These are phyloP conservation scores for Coemansia sp. DNA, from an alignment of 192 early-diverging fungal species.

Conservation along the genomic window DNA sequence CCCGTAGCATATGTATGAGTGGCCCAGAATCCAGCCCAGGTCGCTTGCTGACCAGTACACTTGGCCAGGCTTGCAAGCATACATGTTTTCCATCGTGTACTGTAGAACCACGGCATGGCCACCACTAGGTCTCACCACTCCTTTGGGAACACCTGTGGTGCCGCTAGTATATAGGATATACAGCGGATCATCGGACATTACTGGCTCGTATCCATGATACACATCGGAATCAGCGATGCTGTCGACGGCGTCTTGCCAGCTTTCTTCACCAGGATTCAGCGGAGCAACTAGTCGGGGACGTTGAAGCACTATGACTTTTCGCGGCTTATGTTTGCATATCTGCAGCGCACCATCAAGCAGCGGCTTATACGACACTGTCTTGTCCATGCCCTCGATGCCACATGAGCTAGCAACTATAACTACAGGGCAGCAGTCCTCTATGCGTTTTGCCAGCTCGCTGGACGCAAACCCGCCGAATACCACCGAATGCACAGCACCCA, in stretches of 20 bases:
- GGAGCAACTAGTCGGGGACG: slow-evolving; percentile 55
- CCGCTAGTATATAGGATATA: slow-evolving; percentile 81
- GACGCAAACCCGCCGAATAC: slow-evolving; percentile 80
- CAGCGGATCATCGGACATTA: slow-evolving; percentile 68
- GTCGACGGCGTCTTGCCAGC: slow-evolving; percentile 55
- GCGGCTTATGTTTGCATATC: slow-evolving; percentile 47
- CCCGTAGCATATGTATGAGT: slow-evolving; percentile 77
- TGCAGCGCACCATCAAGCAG: slow-evolving; percentile 69
- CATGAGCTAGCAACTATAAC: slow-evolving; percentile 73
- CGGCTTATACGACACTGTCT: slow-evolving; percentile 72
- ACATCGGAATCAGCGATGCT: slow-evolving; percentile 44
- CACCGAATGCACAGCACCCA: slow-evolving; percentile 83
- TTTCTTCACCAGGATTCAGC: slow-evolving; percentile 48
- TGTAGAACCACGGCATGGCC: slow-evolving; percentile 71
- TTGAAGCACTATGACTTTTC: slow-evolving; percentile 64
- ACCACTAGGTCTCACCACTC: slow-evolving; percentile 53
- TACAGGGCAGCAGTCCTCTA: slow-evolving; percentile 73
- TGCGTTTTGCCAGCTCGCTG: slow-evolving; percentile 76
- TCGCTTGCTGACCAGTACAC: slow-evolving; percentile 78
- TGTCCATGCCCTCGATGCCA: slow-evolving; percentile 71
- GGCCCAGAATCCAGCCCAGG: slow-evolving; percentile 89
- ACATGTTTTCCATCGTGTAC: slow-evolving; percentile 70
- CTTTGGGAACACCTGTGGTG: slow-evolving; percentile 80
- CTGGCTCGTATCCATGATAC: slow-evolving; percentile 55
- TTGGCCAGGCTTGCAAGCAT: slow-evolving; percentile 68